Evolutionary conservation across 1,139 yeast genomes (phyloP).

Genomic region (Chernovozyma aurita): DNA sequence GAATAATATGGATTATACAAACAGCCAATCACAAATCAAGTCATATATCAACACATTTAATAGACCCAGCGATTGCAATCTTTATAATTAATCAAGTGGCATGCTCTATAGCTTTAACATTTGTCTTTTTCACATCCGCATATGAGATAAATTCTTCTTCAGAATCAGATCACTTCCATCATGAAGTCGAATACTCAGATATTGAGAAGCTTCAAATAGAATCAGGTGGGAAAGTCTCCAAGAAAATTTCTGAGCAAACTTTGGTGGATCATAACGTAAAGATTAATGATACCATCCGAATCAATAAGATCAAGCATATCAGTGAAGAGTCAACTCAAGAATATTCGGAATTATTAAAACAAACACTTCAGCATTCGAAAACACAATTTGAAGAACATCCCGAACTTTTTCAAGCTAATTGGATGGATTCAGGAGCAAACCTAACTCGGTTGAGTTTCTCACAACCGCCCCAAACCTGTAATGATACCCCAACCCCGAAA

Average conservation of each 20-base stretch:
- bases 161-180: too few species aligned
- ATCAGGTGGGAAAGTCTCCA: constrained; percentile 3
- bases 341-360: not conserved
- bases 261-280: constrained; percentile 8
- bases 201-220: not conserved
- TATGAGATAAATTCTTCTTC: not conserved
- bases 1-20: constrained; percentile 3
- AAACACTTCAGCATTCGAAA: not conserved
- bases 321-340: constrained; percentile 8
- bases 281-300: not conserved
- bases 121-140: not conserved
- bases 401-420: constrained; percentile 11
- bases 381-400: constrained; percentile 4
- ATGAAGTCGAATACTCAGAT: too few species aligned
- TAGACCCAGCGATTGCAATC: not conserved
- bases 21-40: not conserved
- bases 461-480: not conserved
- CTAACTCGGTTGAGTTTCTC: not conserved
- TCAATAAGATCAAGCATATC: constrained; percentile 2
- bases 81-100: constrained; percentile 3
- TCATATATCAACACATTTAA: not conserved
- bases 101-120: not conserved
- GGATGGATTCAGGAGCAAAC: constrained; percentile 17
- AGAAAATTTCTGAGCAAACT: constrained; percentile 12
- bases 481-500: not conserved